phyloP scores from a whole-genome alignment of 768 basidiomycete species.

The Xerocomus spinulosus region DNA sequence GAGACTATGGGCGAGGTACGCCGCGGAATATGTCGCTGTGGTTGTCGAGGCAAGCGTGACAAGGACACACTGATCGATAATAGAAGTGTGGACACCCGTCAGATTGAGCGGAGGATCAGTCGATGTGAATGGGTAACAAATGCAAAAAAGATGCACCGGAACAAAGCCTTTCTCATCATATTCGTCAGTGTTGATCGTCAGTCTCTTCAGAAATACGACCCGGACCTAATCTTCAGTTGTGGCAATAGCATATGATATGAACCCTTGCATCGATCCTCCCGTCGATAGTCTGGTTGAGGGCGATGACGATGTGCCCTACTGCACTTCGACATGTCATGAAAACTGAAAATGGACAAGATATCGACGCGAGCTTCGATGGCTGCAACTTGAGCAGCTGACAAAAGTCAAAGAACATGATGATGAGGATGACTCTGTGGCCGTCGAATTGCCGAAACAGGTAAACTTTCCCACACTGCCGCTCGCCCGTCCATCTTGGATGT shows the following conservation, averaged over 20 bases:
- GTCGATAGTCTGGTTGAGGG: constrained; percentile 67
- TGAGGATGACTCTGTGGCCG: too few relatives aligned
- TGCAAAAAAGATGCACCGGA: constrained; percentile 44
- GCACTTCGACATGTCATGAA: constrained; percentile 9
- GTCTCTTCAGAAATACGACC: constrained; percentile 66
- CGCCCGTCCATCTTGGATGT: constrained; percentile 70
- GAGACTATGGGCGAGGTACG: constrained; percentile 75
- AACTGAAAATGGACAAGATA: constrained; percentile 68
- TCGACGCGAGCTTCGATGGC: constrained; percentile 62
- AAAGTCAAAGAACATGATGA: too few relatives aligned
- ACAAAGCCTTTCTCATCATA: constrained; percentile 86
- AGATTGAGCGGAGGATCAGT: constrained; percentile 26
- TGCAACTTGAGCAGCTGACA: constrained; percentile 54
- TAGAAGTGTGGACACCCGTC: constrained; percentile 64
- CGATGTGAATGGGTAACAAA: not conserved
- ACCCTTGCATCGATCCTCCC: constrained; percentile 68
- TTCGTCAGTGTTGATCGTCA: constrained; percentile 78
- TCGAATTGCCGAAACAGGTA: too few relatives aligned
- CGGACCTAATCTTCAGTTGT: constrained; percentile 54
- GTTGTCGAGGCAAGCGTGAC: constrained; percentile 74
- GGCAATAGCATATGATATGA: constrained; percentile 56
- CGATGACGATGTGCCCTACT: constrained; percentile 88
- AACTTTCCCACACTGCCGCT: too few relatives aligned
- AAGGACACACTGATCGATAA: constrained; percentile 69
- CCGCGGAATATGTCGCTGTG: constrained; percentile 63